phyloP scores from a whole-genome alignment of 148 eudicot species.

The Pouteria glomerata region DNA sequence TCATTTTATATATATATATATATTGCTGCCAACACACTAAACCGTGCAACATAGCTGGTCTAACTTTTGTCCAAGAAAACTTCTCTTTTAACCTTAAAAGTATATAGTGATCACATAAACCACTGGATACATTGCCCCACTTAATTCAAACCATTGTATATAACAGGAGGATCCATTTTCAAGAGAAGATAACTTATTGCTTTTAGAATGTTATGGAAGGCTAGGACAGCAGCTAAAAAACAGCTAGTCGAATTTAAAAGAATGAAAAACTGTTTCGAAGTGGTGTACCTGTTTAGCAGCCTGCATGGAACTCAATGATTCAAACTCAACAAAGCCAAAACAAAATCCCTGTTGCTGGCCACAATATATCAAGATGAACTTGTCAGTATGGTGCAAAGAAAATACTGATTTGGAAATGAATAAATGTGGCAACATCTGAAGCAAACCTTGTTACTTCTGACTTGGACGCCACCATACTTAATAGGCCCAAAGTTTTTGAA shows the following conservation, averaged over 20 bases:
- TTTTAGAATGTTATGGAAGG: not conserved
- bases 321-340: conserved; percentile 81
- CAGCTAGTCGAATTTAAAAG: not conserved
- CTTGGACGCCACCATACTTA: conserved; percentile 72
- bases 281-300: conserved; percentile 61
- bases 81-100: too few species aligned
- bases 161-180: not conserved
- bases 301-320: conserved; percentile 44
- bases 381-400: not conserved
- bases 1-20: too few species aligned
- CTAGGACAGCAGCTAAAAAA: not conserved
- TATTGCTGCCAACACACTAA: too few species aligned
- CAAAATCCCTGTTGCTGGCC: conserved; percentile 61
- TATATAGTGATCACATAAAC: too few species aligned
- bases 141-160: too few species aligned
- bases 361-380: conserved; percentile 6
- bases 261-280: conserved; percentile 1
- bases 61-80: too few species aligned
- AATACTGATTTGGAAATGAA: conserved; percentile 1
- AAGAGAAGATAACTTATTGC: not conserved
- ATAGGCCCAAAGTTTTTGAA: conserved; percentile 63
- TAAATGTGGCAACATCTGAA: conserved; percentile 2
- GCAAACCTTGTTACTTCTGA: conserved; percentile 65
- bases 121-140: too few species aligned
- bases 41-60: too few species aligned